Evolutionary conservation across 495 filamentous ascomycete species (phyloP).

Genomic region (Podospora conica): DNA sequence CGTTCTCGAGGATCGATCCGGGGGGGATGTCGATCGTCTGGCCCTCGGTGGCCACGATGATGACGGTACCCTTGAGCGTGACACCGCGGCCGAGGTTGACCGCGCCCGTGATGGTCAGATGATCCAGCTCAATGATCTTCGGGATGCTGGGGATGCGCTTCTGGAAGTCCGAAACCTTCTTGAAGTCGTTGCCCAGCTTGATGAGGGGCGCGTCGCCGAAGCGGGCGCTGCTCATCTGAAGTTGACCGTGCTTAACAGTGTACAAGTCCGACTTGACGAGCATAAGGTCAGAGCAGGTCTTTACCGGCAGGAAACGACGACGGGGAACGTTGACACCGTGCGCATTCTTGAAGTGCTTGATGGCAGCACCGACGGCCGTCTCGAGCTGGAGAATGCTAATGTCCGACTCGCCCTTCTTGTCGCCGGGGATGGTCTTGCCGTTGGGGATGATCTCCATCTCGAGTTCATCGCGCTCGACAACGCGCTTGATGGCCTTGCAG

Average conservation of each 20-base stretch:
- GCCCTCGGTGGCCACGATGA: constrained; percentile 97
- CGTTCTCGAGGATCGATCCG: constrained; percentile 95
- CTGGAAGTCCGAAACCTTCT: constrained; percentile 99
- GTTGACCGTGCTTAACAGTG: constrained; percentile 98
- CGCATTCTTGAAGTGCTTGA: constrained; percentile 96
- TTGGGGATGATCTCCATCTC: constrained; percentile 99
- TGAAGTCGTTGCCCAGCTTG: constrained; percentile 98
- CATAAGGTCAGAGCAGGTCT: constrained; percentile 99
- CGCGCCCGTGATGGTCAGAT: constrained; percentile 92
- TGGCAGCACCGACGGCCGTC: constrained; percentile 96
- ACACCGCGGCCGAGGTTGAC: constrained; percentile 96
- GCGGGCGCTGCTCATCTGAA: constrained; percentile 89
- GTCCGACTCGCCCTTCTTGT: constrained; percentile 99
- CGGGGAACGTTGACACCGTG: constrained; percentile 99
- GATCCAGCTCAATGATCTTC: constrained; percentile 96
- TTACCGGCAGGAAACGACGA: constrained; percentile 96
- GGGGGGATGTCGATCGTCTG: constrained; percentile 97
- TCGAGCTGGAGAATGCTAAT: constrained; percentile 96
- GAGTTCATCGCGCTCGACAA: constrained; percentile 96
- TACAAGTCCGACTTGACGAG: constrained; percentile 99
- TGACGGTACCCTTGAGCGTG: constrained; percentile 97
- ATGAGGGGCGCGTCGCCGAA: constrained; percentile 98
- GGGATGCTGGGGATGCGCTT: constrained; percentile 94
- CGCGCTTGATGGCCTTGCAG: constrained; percentile 93
- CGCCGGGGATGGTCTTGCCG: constrained; percentile 93